A percentile compares a stretch with the other conserved stretches of the same genome.
Evolutionary conservation across 2,329 filamentous ascomycete genomes (phyloP).

Genomic region (Pestalotiopsis sp.): DNA sequence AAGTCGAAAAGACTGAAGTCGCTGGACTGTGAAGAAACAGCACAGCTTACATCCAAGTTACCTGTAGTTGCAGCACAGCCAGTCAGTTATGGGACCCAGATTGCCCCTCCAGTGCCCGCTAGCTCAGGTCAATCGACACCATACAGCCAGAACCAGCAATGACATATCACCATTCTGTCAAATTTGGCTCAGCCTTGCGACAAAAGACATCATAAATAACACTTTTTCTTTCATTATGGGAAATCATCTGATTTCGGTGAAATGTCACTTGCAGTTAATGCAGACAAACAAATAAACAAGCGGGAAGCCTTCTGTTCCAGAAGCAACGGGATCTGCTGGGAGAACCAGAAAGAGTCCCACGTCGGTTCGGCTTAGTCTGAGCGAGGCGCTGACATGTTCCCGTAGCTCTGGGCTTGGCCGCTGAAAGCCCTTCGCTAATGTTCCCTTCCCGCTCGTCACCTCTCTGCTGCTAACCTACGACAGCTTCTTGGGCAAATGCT

Average conservation of each 20-base stretch:
- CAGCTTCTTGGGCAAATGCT: neutral
- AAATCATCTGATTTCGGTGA: neutral
- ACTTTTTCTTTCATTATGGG: neutral
- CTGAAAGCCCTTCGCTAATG: neutral
- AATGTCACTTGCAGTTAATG: neutral
- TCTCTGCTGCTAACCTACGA: neutral
- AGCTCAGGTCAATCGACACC: neutral
- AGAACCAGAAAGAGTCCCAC: neutral
- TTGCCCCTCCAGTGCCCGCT: neutral
- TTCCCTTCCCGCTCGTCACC: neutral
- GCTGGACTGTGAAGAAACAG: too few relatives aligned
- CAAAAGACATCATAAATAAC: neutral
- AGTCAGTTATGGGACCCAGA: neutral
- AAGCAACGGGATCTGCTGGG: neutral
- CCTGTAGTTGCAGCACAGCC: neutral
- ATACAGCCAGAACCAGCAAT: neutral
- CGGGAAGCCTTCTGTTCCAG: neutral
- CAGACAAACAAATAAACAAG: neutral
- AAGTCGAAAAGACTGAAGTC: neutral
- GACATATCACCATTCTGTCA: neutral
- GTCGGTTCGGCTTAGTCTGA: neutral
- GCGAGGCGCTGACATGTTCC: neutral
- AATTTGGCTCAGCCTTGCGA: neutral
- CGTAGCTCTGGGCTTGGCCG: neutral
- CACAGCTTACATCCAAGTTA: too few relatives aligned